Evolutionary conservation across 2,329 filamentous ascomycete species (phyloP), one percentile per base, ranked within the genome.

Genomic region (Orbilia quercus): DNA sequence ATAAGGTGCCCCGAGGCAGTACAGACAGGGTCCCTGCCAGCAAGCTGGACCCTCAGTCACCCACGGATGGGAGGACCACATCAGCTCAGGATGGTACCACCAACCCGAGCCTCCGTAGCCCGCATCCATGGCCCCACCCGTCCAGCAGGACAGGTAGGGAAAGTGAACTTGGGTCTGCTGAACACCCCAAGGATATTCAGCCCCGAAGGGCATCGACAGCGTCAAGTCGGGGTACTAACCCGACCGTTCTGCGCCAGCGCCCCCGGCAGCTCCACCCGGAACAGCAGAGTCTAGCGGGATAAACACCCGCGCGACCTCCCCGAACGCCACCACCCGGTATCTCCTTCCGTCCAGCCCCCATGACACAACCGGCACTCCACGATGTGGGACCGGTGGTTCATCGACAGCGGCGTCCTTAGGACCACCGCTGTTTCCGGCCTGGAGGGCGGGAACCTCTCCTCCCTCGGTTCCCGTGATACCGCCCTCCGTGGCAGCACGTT

Each of bases 101-200:
- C 14, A 5, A 14, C 18, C 22, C n/a, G 53, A 23, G 7, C 36
- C n/a, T 23, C 63, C 28, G 1, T 31, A 9, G n/a, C 40, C 45
- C 9, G 16, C 16, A 38, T 67, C 63, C 7, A 38, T 20, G 4
- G 1, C 12, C 7, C 55, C 12, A 18, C 42, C 63, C 16, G 42
- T 20, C 28, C 23, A 22, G n/a, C 45, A 47, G 2, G 44, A 53
- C 5, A 54, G 54, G 22, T 23, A n/a, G 1, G 50, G 47, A 25
- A 67, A 67, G 11, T 44, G 14, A 2, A n/a, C 36, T 14, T 23
- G 36, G 1, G 54, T 44, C 12, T 51, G 31, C 16, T 22, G 16
- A 45, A 55, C 25, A 16, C 34, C 20, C 14, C 54, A 51, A 12
- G 58, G 45, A 20, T 62, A 12, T 34, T 12, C 23, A 11, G 23